Base-by-base conservation (phyloP, 2,329 filamentous ascomycete genomes). In the Botrytis paeoniae region DNA sequence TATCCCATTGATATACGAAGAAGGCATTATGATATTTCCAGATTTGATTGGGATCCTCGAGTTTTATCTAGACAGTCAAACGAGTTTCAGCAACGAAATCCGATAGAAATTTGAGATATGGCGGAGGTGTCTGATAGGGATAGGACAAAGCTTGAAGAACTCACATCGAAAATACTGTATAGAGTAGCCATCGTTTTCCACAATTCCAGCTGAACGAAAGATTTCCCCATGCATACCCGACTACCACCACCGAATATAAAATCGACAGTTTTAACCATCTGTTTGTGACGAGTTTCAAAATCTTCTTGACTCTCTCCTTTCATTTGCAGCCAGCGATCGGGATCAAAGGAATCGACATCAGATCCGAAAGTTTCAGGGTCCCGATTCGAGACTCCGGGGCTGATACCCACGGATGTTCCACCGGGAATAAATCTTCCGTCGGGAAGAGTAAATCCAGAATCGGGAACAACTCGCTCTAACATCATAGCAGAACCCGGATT, bases 291-390 rank as follows among this genome's bases (percentile, higher is more conserved):
- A 51, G 9, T 22, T 3, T 51, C 57, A 39, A 39, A 70, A 57
- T 20, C 41, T 29, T 62, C 57, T 20, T 41, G 5, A 16, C 12
- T 37, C n/a, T 70, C 68, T 3, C 32, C 57, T 1, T 45, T 32
- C 45, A 35, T 62, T 29, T 43, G 18, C 10, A 48, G 35, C 86
- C 86, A 89, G 4, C 87, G 83, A 64, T 89, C 88, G 0, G 89
- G 89, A 37, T 88, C 86, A 83, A 92, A 92, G 25, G 86, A 82
- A 22, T 83, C 81, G 0, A 89, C 88, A 75, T 91, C 88, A 0
- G 83, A 78, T 2, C 89, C 89, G 89, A 89, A 92, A 8, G 89
- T 81, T 4, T 85, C 82, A 37, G 82, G 83, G 71, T 83, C 85
- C 0, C 84, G 85, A 80, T 92, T 91, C 1, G 82, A 77, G 4